Base-by-base conservation (phyloP, 495 filamentous ascomycete genomes). In the Annulohypoxylon stygium region DNA sequence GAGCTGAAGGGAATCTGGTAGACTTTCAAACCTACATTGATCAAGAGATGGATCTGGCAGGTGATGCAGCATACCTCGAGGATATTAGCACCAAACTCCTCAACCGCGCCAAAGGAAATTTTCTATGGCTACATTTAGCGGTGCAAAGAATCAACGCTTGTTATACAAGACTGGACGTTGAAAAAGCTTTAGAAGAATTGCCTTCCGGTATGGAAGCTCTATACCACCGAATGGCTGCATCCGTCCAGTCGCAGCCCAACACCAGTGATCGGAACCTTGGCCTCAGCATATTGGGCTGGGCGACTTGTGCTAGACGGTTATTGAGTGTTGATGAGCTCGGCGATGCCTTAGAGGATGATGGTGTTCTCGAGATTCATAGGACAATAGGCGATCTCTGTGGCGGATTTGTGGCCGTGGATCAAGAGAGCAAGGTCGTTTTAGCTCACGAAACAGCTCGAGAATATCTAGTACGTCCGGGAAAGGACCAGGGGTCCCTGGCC, bases 361-460 rank as follows among this genome's bases (percentile, higher is more conserved):
- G 70, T 7, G 47, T 85, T 1, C 53, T 82, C 5, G 78, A 83
- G 33, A 33, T 85, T 14, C 66, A 80, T 48, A 54, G 74, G 12
- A 75, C 83, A 0, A 70, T 84, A n/a, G 33, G 61, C 2, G 71
- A 79, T 2, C 53, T 81, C 0, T 86, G 83, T 59, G 81, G 85
- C 1, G 78, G 79, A 0, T 81, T 86, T 18, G 63, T 86, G 0
- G 64, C 67, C 9, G 59, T 86, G 8, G 82, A 87, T 63, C 78
- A 74, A 20, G 47, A 70, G 1, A 62, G 51, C 2, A 70, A 80
- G 18, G 78, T 83, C 12, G 65, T 75, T n/a, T 70, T 85, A 30
- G 69, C 85, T 16, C 85, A 87, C 67, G 74, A 82, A 39, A 86
- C 82, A 0, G 83, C 82, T 51, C 78, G 80, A 25, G 82, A 84